Conservation (phyloP, 2,329 filamentous ascomycete species). For the Penicillium sp. region DNA sequence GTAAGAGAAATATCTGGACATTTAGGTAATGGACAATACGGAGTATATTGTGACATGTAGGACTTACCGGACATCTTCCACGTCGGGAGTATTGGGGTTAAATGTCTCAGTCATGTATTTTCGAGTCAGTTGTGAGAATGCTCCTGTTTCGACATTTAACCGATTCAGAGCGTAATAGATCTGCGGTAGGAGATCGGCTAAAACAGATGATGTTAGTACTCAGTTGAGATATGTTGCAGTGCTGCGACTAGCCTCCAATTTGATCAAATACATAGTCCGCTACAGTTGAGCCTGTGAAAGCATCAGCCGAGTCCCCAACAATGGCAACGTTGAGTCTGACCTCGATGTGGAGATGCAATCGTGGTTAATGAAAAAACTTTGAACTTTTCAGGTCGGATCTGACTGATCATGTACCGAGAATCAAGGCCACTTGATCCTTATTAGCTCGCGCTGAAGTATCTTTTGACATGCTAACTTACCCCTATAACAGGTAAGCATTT, state of each 20-base stretch:
- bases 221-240: too few relatives aligned
- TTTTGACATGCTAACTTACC: conserved; percentile 28
- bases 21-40: not conserved
- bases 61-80: conserved; percentile 51
- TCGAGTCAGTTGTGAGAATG: conserved; percentile 62
- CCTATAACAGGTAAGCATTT: conserved; percentile 25
- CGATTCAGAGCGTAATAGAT: conserved; percentile 58
- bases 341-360: conserved; percentile 62
- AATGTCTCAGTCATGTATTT: conserved; percentile 60
- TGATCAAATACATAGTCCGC: conserved; percentile 62
- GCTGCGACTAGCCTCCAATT: conserved; percentile 52
- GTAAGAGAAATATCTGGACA: conserved; percentile 60
- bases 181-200: conserved; percentile 52
- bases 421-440: conserved; percentile 56
- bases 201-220: conserved; percentile 30
- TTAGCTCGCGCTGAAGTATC: conserved; percentile 17
- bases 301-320: conserved; percentile 12
- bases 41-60: not conserved
- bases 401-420: conserved; percentile 65
- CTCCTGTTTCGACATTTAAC: conserved; percentile 59
- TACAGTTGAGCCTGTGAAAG: conserved; percentile 54
- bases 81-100: conserved; percentile 60
- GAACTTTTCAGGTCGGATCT: conserved; percentile 62
- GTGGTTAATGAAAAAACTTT: conserved; percentile 72
- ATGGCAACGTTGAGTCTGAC: conserved; percentile 30